Base-by-base conservation (phyloP, 2,329 filamentous ascomycete species). In the Cladosporium cucumerinum region DNA sequence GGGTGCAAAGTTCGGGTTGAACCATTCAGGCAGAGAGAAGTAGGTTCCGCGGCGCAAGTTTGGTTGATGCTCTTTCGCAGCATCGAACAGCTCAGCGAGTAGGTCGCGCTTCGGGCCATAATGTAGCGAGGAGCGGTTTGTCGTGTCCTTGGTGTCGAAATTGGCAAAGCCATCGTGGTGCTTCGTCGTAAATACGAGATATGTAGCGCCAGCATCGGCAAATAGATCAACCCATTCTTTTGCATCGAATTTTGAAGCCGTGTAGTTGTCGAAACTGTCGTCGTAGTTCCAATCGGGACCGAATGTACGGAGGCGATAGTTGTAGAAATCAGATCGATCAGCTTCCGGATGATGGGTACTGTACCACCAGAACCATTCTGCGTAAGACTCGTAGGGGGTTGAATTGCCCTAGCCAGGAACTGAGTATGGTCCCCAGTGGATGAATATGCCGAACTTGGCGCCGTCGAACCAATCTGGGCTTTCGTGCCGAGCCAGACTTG, bases 21-120 rank as follows among this genome's bases (percentile, higher is more conserved):
- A 84, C 80, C 81, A 83, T 69, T 83, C 81, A 0, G 81, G 81
- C 16, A 84, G 73, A 39, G 78, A 80, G 70, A 82, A 83, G 71
- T 83, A 84, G 0, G 80, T 81, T 23, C 80, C 82, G n/a, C 78
- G 76, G 39, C 76, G 75, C 11, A 82, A 71, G 0, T 73, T 67
- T 1, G 80, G 81, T 67, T 82, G 80, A 66, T 81, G 71, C 23
- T 67, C 66, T 14, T 72, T 72, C 0, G 80, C 78, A 8, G 80
- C 79, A 65, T 78, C 78, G 61, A 82, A 82, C 0, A 82, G 75
- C 66, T 82, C 80, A 3, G 71, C 69, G 0, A 82, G 67, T 0
- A 82, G 63, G 67, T 82, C 78, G 8, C 79, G 74, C 16, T 72
- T 69, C 0, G 81, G 81, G 0, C 78, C 78, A 60, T 81, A 77